Percentiles rank a stretch among this genome's conserved stretches.
Evolutionary conservation across 441 rosid species (phyloP).

Genomic region (Gossypium armourianum): DNA sequence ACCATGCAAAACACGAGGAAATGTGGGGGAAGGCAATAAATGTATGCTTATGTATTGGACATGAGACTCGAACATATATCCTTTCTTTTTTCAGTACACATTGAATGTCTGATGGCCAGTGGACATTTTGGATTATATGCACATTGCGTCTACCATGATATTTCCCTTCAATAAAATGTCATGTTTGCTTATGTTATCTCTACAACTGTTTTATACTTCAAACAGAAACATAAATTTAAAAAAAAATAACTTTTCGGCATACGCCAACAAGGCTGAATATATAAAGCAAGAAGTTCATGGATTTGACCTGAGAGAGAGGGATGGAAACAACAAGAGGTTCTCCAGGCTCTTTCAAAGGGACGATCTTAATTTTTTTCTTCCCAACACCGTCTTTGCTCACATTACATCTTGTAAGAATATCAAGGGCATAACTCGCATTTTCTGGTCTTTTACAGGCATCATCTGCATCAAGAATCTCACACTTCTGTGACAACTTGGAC

Average conservation of each 20-base stretch:
- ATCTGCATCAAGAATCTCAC: conserved; percentile 35
- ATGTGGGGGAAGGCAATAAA: not conserved
- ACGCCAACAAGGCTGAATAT: not conserved
- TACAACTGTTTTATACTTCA: not conserved
- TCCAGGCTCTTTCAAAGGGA: conserved; percentile 61
- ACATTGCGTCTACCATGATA: not conserved
- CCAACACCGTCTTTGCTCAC: conserved; percentile 52
- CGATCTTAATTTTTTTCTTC: conserved; percentile 48
- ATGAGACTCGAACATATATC: not conserved
- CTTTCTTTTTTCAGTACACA: not conserved
- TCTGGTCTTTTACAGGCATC: conserved; percentile 60
- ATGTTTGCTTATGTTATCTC: not conserved
- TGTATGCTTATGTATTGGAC: not conserved
- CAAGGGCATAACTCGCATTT: conserved; percentile 61
- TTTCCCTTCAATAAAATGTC: conserved; percentile 2
- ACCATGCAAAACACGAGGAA: not conserved
- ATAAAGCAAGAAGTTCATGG: conserved; percentile 2
- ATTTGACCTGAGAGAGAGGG: conserved; percentile 56
- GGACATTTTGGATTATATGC: not conserved
- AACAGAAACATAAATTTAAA: not conserved
- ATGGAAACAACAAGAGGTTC: conserved; percentile 74
- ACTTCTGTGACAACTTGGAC: conserved; percentile 6
- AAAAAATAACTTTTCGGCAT: not conserved
- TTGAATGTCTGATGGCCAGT: not conserved
- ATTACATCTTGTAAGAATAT: conserved; percentile 74